These are phyloP conservation scores for Aspergillus cristatus DNA, from an alignment of 495 filamentous ascomycete genomes.

Conservation along the genomic window DNA sequence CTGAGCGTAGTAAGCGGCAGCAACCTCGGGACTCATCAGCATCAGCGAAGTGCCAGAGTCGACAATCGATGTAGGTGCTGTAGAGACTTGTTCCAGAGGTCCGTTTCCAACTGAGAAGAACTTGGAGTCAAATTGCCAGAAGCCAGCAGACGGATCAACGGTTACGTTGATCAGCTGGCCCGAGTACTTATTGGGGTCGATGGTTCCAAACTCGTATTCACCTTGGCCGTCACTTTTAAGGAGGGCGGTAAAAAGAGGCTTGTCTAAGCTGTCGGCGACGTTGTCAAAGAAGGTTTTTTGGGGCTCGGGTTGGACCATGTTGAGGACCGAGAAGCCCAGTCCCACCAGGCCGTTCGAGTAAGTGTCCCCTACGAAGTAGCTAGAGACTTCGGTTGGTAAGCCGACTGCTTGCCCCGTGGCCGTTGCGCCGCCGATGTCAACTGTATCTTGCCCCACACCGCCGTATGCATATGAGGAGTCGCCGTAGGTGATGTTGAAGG, in stretches of 20 bases:
- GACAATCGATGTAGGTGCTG: conserved; percentile 43
- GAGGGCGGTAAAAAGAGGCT: conserved; percentile 65
- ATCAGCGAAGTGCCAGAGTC: conserved; percentile 70
- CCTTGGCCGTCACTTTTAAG: conserved; percentile 53
- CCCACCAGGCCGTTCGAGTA: conserved; percentile 67
- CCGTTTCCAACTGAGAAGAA: conserved; percentile 46
- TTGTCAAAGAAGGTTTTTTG: conserved; percentile 83
- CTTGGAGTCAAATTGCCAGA: conserved; percentile 64
- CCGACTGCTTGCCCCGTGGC: conserved; percentile 63
- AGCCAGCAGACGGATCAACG: conserved; percentile 55
- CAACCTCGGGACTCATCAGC: conserved; percentile 54
- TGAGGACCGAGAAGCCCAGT: conserved; percentile 66
- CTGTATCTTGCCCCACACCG: conserved; percentile 60
- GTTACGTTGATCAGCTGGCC: conserved; percentile 55
- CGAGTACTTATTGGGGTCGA: conserved; percentile 57
- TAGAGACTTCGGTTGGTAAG: conserved; percentile 54
- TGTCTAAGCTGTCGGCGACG: conserved; percentile 48
- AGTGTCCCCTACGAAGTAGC: conserved; percentile 52
- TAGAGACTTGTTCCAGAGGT: conserved; percentile 16
- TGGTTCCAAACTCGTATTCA: conserved; percentile 67
- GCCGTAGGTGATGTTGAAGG: conserved; percentile 66
- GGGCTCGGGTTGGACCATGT: conserved; percentile 55
- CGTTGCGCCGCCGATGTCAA: conserved; percentile 62
- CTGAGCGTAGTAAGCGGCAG: conserved; percentile 50
- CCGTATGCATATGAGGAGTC: conserved; percentile 61